Percentiles rank a stretch among this genome's conserved stretches.
Evolutionary conservation across 306 rosid genomes (phyloP).

Genomic region (Datisca glomerata): DNA sequence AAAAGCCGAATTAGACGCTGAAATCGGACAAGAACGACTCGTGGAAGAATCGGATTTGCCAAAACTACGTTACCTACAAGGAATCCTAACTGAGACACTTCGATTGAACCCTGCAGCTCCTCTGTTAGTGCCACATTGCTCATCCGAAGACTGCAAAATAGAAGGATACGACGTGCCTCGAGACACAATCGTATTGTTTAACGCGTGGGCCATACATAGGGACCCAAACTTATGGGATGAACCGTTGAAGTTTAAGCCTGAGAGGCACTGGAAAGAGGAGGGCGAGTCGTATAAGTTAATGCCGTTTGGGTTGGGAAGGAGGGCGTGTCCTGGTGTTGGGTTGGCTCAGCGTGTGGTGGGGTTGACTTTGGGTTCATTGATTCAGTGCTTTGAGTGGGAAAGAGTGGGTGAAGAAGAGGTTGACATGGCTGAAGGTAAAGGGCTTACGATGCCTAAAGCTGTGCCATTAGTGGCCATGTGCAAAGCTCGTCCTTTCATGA

Average conservation of each 20-base stretch:
- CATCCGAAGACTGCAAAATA: conserved; percentile 9
- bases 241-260: conserved; percentile 8
- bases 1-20: conserved; percentile 7
- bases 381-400: conserved; percentile 22
- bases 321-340: conserved; percentile 13
- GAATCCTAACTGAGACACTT: conserved; percentile 9
- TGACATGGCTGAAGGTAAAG: conserved; percentile 12
- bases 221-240: conserved; percentile 10
- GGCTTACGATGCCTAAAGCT: conserved; percentile 6
- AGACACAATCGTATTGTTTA: conserved; percentile 6
- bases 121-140: conserved; percentile 6
- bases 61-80: conserved; percentile 6
- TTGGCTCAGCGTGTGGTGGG: conserved; percentile 7
- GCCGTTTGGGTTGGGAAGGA: conserved; percentile 17
- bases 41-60: conserved; percentile 8
- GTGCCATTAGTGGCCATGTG: conserved; percentile 15
- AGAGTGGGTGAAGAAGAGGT: conserved; percentile 1
- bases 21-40: conserved; percentile 4
- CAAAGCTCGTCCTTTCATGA: conserved; percentile 1
- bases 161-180: conserved; percentile 10
- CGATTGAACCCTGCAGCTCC: conserved; percentile 12
- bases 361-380: conserved; percentile 14
- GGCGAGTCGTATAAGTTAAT: not conserved
- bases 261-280: conserved; percentile 1
- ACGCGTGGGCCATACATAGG: conserved; percentile 23